Conservation (phyloP, 1,284 basidiomycete species). For the Ceratorhiza oryzae-sativae region DNA sequence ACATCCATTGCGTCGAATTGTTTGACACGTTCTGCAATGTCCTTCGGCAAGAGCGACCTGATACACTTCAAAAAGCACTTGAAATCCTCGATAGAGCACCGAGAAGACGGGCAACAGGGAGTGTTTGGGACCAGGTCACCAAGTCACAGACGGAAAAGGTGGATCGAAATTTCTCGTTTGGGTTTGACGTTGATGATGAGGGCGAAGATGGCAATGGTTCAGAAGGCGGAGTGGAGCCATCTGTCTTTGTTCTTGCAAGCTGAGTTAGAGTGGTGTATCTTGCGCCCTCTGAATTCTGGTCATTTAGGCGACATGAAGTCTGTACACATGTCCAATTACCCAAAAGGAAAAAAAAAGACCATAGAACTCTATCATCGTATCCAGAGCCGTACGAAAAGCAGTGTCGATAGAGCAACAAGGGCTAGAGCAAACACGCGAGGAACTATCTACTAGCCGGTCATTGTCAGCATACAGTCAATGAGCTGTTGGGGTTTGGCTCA, state of each 20-base stretch:
- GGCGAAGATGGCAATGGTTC: not conserved
- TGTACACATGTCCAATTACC: conserved; percentile 5
- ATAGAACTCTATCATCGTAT: conserved; percentile 3
- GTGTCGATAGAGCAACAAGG: conserved; percentile 2
- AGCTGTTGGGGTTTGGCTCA: not conserved
- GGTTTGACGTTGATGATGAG: conserved; percentile 40
- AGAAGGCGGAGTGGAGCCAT: conserved; percentile 2
- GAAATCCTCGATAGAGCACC: conserved; percentile 9
- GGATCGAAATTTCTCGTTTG: conserved; percentile 40
- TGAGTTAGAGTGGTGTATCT: not conserved
- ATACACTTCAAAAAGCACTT: conserved; percentile 31
- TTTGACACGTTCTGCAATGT: conserved; percentile 42
- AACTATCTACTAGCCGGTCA: conserved; percentile 21
- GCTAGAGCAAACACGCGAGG: not conserved
- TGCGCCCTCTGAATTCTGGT: not conserved
- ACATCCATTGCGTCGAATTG: conserved; percentile 30
- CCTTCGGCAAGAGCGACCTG: conserved; percentile 35
- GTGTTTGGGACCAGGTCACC: conserved; percentile 40
- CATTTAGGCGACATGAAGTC: not conserved
- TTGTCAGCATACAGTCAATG: not conserved
- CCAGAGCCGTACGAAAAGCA: conserved; percentile 22
- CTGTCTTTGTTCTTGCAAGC: not conserved
- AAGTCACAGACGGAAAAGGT: not conserved
- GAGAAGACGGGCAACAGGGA: not conserved
- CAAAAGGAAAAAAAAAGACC: conserved; percentile 25